Percentiles rank a stretch among this genome's conserved stretches.
Evolutionary conservation across 257 asterid genomes (phyloP).

Genomic region (Orobanche coerulescens): DNA sequence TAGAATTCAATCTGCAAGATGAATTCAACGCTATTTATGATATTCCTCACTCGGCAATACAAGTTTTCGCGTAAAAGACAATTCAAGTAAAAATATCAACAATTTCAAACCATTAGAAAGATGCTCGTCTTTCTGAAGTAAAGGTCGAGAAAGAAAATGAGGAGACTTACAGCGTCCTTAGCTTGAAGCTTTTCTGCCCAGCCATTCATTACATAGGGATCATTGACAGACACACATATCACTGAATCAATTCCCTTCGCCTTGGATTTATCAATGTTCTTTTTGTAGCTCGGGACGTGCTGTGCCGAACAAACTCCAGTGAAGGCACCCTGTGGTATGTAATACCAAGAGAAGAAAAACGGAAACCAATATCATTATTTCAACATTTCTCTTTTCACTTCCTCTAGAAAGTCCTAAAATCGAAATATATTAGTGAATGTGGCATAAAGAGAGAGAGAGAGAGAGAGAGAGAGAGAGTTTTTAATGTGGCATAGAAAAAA

Average conservation of each 20-base stretch:
- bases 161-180: constrained; percentile 66
- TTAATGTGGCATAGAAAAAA: too few species aligned
- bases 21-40: not conserved
- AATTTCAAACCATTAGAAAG: not conserved
- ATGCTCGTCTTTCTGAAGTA: not conserved
- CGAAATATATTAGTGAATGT: too few species aligned
- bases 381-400: too few species aligned
- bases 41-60: not conserved
- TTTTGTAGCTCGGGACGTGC: constrained; percentile 94
- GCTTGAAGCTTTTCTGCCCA: constrained; percentile 96
- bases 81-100: not conserved
- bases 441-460: too few species aligned
- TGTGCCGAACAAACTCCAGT: constrained; percentile 90
- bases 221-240: constrained; percentile 85
- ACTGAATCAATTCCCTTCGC: constrained; percentile 85
- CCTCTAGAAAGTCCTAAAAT: too few species aligned
- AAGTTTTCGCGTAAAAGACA: not conserved
- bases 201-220: constrained; percentile 75
- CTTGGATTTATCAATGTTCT: constrained; percentile 66
- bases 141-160: not conserved
- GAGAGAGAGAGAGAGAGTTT: too few species aligned
- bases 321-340: constrained; percentile 60
- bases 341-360: constrained; percentile 9
- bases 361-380: not conserved
- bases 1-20: constrained; percentile 74